phyloP scores from a whole-genome alignment of 148 eudicot genomes.

The Oxyria digyna region DNA sequence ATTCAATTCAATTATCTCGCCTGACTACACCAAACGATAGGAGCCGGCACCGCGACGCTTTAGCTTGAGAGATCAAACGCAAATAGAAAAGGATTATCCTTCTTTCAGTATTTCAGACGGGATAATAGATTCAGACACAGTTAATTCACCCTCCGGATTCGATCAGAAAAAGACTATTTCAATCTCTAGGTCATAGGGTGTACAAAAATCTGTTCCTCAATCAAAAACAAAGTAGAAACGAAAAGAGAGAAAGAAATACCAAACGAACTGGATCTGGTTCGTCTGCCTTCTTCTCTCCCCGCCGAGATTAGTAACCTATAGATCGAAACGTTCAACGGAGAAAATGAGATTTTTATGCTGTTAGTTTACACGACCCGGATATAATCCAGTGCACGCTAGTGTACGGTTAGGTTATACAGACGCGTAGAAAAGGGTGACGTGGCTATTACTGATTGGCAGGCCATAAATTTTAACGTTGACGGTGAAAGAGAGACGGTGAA shows the following conservation, averaged over 20 bases:
- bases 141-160: background rate
- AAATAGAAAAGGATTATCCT: background rate
- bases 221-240: background rate
- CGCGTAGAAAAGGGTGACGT: background rate
- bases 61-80: slow-evolving; percentile 10
- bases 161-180: background rate
- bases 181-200: background rate
- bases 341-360: slow-evolving; percentile 2
- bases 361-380: background rate
- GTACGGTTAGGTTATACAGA: background rate
- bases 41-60: slow-evolving; percentile 4
- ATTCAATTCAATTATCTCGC: background rate
- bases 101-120: slow-evolving; percentile 3
- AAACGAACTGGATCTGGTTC: background rate
- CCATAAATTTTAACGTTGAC: too few relatives aligned
- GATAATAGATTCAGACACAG: slow-evolving; percentile 2
- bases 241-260: background rate
- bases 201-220: background rate
- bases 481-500: too few relatives aligned
- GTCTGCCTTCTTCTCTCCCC: background rate
- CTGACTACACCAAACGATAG: background rate
- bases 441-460: background rate
- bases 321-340: background rate
- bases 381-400: background rate
- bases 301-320: background rate